A percentile compares a stretch with the other conserved stretches of the same genome.
Evolutionary conservation across 2,329 filamentous ascomycete genomes (phyloP).

Genomic region (Amauroascus verrucosus): DNA sequence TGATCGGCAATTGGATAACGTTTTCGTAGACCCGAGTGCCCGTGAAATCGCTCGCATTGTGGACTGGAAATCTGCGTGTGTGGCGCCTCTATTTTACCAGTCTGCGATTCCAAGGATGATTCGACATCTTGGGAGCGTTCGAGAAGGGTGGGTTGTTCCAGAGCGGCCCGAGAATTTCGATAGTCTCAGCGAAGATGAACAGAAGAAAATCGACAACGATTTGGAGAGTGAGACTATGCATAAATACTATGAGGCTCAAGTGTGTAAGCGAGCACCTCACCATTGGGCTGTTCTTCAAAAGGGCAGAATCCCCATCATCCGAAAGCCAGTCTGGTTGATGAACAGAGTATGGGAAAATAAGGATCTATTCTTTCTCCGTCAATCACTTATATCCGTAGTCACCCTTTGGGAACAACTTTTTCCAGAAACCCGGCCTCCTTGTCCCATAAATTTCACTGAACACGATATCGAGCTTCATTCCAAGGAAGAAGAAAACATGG

Average conservation of each 20-base stretch:
- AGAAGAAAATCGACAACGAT: slow-evolving; percentile 22
- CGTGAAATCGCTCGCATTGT: slow-evolving; percentile 18
- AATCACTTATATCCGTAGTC: slow-evolving; percentile 22
- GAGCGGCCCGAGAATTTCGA: slow-evolving; percentile 24
- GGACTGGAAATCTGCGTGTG: slow-evolving; percentile 1
- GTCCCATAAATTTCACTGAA: slow-evolving; percentile 20
- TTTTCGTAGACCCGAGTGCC: slow-evolving; percentile 23
- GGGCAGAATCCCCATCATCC: slow-evolving; percentile 16
- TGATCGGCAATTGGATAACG: slow-evolving; percentile 23
- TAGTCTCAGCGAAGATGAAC: slow-evolving; percentile 19
- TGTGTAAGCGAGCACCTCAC: slow-evolving; percentile 22
- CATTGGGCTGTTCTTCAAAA: slow-evolving; percentile 25
- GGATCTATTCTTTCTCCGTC: slow-evolving; percentile 27
- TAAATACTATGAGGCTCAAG: slow-evolving; percentile 29
- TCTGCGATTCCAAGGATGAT: slow-evolving; percentile 24
- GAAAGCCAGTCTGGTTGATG: slow-evolving; percentile 27
- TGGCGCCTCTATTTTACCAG: slow-evolving; percentile 24
- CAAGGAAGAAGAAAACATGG: slow-evolving; percentile 26
- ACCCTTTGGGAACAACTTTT: slow-evolving; percentile 19
- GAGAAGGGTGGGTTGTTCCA: slow-evolving; percentile 24
- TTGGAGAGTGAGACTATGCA: slow-evolving; percentile 27
- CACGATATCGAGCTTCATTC: slow-evolving; percentile 21
- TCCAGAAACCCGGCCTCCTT: slow-evolving; percentile 12
- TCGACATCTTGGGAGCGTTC: slow-evolving; percentile 22
- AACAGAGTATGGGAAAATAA: slow-evolving; percentile 26